Evolutionary conservation across 139 green algal species (phyloP).

Genomic region (Chlorella sp.): DNA sequence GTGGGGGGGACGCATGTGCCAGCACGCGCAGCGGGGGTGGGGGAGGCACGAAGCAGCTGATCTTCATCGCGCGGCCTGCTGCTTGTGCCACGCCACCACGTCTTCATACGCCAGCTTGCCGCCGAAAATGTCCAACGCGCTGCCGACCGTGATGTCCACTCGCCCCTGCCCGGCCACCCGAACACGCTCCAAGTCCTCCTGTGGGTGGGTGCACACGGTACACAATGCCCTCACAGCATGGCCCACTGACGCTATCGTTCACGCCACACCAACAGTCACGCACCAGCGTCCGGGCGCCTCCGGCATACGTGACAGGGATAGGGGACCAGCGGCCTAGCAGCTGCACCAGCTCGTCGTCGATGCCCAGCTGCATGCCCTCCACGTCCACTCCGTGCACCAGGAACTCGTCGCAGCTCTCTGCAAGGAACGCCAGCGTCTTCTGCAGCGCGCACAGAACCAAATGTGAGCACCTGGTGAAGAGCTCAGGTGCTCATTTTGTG

Average conservation of each 20-base stretch:
- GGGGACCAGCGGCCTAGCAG: constrained; percentile 65
- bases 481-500: no score
- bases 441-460: constrained; percentile 28
- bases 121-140: constrained; percentile 96
- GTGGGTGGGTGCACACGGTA: constrained; percentile 5
- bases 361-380: constrained; percentile 94
- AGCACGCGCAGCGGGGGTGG: neutral
- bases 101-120: constrained; percentile 80
- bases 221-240: neutral
- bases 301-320: constrained; percentile 92
- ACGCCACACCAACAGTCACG: constrained; percentile 16
- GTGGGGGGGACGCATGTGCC: neutral
- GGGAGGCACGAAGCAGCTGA: neutral
- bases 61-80: constrained; percentile 16
- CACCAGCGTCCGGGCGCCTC: constrained; percentile 79
- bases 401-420: constrained; percentile 86
- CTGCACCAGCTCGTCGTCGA: constrained; percentile 91
- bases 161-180: constrained; percentile 49
- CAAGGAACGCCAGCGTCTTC: constrained; percentile 59
- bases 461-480: no score
- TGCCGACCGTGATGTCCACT: constrained; percentile 95
- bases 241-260: no score
- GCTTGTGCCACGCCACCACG: constrained; percentile 90
- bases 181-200: constrained; percentile 82
- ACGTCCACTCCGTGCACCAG: constrained; percentile 98